Conservation (phyloP, 2,329 filamentous ascomycete species). For the Paracoccidioides brasiliensis region DNA sequence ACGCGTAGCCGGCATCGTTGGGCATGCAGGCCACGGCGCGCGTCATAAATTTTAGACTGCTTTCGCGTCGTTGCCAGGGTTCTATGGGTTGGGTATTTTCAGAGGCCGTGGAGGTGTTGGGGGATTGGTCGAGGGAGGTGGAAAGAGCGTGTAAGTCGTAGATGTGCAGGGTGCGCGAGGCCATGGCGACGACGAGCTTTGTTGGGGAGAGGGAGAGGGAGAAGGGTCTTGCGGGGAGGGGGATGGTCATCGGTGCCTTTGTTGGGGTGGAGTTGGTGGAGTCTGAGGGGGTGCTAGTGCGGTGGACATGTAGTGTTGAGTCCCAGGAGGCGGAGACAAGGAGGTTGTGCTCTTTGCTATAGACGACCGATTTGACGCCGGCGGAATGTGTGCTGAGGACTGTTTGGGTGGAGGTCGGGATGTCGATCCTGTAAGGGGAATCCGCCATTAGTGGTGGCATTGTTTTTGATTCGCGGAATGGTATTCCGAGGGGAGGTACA, state of each 20-base stretch:
- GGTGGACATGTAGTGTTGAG: conserved; percentile 73
- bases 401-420: conserved; percentile 57
- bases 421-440: conserved; percentile 44
- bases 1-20: conserved; percentile 86
- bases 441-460: no score
- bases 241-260: conserved; percentile 46
- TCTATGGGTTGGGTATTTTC: conserved; percentile 41
- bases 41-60: conserved; percentile 90
- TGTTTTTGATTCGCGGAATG: no score
- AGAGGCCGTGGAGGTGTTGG: conserved; percentile 18
- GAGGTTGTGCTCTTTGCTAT: conserved; percentile 60
- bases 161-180: conserved; percentile 81
- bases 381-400: conserved; percentile 65
- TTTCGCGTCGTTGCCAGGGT: conserved; percentile 89
- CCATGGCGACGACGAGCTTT: conserved; percentile 92
- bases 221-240: conserved; percentile 76
- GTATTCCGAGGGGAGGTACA: no score
- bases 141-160: conserved; percentile 68
- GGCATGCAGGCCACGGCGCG: conserved; percentile 92
- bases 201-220: conserved; percentile 65
- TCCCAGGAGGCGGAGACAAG: conserved; percentile 92
- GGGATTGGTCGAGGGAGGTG: conserved; percentile 38
- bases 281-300: conserved; percentile 37
- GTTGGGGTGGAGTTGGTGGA: conserved; percentile 4
- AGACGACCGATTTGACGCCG: conserved; percentile 73